Evolutionary conservation across 345 rosid genomes (phyloP).

Genomic region (Bruguiera parviflora): DNA sequence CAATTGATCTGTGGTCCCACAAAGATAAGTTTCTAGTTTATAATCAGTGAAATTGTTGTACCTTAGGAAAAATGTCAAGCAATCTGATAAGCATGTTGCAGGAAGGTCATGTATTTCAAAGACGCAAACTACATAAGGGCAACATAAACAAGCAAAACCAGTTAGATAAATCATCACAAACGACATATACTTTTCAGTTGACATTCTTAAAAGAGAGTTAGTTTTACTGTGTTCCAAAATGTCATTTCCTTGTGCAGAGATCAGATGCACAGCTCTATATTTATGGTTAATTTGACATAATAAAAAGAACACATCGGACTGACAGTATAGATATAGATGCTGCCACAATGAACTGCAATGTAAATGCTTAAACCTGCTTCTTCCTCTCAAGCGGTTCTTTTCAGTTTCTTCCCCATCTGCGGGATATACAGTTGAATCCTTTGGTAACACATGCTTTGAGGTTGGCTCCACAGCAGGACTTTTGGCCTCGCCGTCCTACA

Average conservation of each 20-base stretch:
- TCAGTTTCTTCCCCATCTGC: slow-evolving; percentile 49
- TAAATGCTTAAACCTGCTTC: slow-evolving; percentile 45
- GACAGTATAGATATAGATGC: too few species aligned
- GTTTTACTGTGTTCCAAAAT: too few species aligned
- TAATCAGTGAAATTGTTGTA: too few species aligned
- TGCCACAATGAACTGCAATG: neutral
- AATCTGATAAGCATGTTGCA: too few species aligned
- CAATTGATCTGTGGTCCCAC: too few species aligned
- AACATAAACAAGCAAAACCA: neutral
- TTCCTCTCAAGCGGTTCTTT: slow-evolving; percentile 55
- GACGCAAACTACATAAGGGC: too few species aligned
- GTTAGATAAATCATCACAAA: neutral
- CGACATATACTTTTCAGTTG: neutral
- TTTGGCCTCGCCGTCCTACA: slow-evolving; percentile 77
- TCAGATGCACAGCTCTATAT: neutral
- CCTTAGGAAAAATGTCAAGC: too few species aligned
- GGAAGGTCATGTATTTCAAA: too few species aligned
- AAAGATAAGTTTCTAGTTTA: too few species aligned
- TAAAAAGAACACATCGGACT: too few species aligned
- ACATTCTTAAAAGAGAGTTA: neutral
- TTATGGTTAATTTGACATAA: too few species aligned
- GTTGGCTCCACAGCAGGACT: slow-evolving; percentile 39
- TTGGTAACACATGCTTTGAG: slow-evolving; percentile 33
- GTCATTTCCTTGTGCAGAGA: neutral
- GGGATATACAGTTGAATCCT: slow-evolving; percentile 36